Conservation (phyloP, 2,329 filamentous ascomycete species). For the Xylariaceae sp. region DNA sequence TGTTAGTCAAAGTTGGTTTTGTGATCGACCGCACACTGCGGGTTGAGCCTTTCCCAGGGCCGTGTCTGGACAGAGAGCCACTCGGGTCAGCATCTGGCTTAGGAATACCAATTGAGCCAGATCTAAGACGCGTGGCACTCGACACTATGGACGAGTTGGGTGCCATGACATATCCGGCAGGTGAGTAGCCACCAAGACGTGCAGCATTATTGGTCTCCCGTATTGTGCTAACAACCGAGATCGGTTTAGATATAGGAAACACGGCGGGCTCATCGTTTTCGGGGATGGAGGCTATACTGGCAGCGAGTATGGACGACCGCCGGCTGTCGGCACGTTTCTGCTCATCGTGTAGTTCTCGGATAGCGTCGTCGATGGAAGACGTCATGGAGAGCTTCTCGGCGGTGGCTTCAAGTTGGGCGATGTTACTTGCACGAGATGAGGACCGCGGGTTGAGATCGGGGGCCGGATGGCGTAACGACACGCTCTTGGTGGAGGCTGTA, state of each 20-base stretch:
- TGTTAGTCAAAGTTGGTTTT: constrained; percentile 52
- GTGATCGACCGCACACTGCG: constrained; percentile 46
- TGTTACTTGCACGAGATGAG: constrained; percentile 60
- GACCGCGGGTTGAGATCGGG: constrained; percentile 60
- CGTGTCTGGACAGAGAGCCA: constrained; percentile 46
- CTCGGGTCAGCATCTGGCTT: constrained; percentile 40
- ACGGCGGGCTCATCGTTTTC: constrained; percentile 30
- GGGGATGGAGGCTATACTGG: constrained; percentile 39
- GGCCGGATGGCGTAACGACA: constrained; percentile 53
- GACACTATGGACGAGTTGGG: constrained; percentile 59
- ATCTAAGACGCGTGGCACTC: constrained; percentile 44
- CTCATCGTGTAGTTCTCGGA: constrained; percentile 67
- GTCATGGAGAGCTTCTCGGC: constrained; percentile 70
- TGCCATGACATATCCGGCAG: constrained; percentile 63
- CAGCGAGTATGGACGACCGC: constrained; percentile 58
- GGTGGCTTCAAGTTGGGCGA: constrained; percentile 69
- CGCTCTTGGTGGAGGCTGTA: constrained; percentile 43
- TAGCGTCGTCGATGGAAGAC: constrained; percentile 74
- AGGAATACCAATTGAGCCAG: constrained; percentile 48
- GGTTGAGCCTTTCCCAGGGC: constrained; percentile 52
- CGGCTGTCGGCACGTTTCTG: constrained; percentile 66
- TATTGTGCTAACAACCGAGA: constrained; percentile 56
- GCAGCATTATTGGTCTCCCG: constrained; percentile 64
- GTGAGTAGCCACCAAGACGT: constrained; percentile 66
- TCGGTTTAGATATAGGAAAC: constrained; percentile 40